Conservation (phyloP, 2,329 filamentous ascomycete species). For the Pyrenophora tritici-repentis region DNA sequence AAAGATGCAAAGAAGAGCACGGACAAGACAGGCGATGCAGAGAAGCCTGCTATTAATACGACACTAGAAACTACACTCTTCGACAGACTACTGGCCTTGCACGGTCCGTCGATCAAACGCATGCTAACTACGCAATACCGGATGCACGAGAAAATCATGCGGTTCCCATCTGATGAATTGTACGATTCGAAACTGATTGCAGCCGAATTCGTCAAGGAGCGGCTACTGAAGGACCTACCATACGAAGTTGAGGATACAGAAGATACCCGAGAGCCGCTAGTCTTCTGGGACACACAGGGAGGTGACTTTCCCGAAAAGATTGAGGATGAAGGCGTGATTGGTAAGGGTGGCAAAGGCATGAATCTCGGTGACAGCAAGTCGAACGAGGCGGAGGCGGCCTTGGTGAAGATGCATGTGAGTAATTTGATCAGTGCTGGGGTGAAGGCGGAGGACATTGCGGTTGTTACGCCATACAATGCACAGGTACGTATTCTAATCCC, state of each 20-base stretch:
- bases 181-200: conserved; percentile 84
- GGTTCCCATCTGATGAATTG: conserved; percentile 85
- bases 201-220: conserved; percentile 74
- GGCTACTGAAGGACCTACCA: conserved; percentile 76
- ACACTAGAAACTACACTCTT: conserved; percentile 90
- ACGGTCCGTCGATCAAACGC: conserved; percentile 82
- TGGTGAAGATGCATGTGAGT: conserved; percentile 78
- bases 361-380: conserved; percentile 78
- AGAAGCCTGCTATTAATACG: conserved; percentile 50
- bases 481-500: conserved; percentile 60
- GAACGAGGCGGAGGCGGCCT: conserved; percentile 85
- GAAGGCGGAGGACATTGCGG: conserved; percentile 80
- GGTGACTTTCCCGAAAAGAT: conserved; percentile 85
- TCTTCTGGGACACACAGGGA: conserved; percentile 96
- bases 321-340: conserved; percentile 69
- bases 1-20: conserved; percentile 42
- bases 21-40: conserved; percentile 49
- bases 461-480: conserved; percentile 95
- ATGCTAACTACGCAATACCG: conserved; percentile 98
- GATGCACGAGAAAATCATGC: conserved; percentile 97
- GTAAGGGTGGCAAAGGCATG: conserved; percentile 54
- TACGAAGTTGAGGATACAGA: conserved; percentile 81
- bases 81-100: conserved; percentile 79
- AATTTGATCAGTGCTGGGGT: conserved; percentile 80
- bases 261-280: conserved; percentile 82